Conservation (phyloP, 345 rosid genomes). For the Cardamine chenopodiifolia region DNA sequence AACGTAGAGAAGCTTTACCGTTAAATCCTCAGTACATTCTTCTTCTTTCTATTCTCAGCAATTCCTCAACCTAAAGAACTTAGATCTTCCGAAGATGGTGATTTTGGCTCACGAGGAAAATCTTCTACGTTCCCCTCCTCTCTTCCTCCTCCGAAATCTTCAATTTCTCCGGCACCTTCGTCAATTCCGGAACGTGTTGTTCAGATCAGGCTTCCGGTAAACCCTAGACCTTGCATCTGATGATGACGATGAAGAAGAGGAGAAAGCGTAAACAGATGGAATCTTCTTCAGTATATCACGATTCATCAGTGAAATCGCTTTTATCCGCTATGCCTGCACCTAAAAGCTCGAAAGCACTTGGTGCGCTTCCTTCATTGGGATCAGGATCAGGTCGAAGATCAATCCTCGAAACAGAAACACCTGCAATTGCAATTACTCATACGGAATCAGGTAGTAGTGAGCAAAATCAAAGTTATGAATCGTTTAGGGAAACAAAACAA, state of each 20-base stretch:
- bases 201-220: constrained; percentile 65
- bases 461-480: constrained; percentile 40
- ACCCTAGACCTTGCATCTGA: constrained; percentile 40
- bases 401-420: constrained; percentile 54
- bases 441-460: constrained; percentile 30
- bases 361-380: constrained; percentile 55
- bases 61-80: constrained; percentile 54
- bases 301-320: constrained; percentile 65
- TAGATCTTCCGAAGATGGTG: constrained; percentile 34
- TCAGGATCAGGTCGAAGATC: constrained; percentile 75
- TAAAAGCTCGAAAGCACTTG: constrained; percentile 63
- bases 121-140: constrained; percentile 51
- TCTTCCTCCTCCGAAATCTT: constrained; percentile 57
- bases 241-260: constrained; percentile 54
- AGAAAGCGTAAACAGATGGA: constrained; percentile 50
- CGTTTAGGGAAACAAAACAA: constrained; percentile 34
- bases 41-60: constrained; percentile 46
- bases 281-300: constrained; percentile 35
- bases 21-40: constrained; percentile 17
- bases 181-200: constrained; percentile 56
- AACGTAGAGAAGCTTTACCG: constrained; percentile 21
- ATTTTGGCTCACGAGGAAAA: constrained; percentile 14
- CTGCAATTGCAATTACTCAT: constrained; percentile 34
- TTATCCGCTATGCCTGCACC: constrained; percentile 83
- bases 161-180: constrained; percentile 12